Evolutionary conservation across 2,329 filamentous ascomycete genomes (phyloP).

Genomic region (Magnaporthiopsis rhizophila): DNA sequence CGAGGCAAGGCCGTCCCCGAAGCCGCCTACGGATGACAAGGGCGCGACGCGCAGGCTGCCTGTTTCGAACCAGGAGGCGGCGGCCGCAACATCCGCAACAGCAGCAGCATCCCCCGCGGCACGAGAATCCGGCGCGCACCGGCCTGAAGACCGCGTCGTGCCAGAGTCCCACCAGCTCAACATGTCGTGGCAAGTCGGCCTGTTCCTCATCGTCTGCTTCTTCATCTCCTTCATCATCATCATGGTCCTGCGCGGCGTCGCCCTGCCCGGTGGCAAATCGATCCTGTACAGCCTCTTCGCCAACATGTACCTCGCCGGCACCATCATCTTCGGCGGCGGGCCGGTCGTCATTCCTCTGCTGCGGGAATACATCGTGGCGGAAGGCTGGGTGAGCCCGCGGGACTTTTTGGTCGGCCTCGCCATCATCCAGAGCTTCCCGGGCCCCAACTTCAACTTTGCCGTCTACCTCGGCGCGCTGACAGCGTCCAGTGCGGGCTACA

Average conservation of each 20-base stretch:
- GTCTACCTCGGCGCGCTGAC: conserved; percentile 48
- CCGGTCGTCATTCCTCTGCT: conserved; percentile 59
- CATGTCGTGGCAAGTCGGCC: conserved; percentile 37
- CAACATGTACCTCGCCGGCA: conserved; percentile 68
- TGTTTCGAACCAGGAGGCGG: too few relatives aligned
- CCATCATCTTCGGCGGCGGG: conserved; percentile 57
- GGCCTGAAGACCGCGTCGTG: conserved; percentile 15
- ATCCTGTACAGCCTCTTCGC: conserved; percentile 55
- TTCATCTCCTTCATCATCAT: conserved; percentile 47
- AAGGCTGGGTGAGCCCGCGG: conserved; percentile 61
- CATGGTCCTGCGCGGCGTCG: conserved; percentile 41
- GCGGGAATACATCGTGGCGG: conserved; percentile 55
- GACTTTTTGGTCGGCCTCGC: conserved; percentile 69
- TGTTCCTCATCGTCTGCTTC: conserved; percentile 37
- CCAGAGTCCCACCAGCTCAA: conserved; percentile 25
- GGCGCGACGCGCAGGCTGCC: too few relatives aligned
- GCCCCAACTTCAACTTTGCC: conserved; percentile 32
- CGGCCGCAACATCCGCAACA: too few relatives aligned
- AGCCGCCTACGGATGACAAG: too few relatives aligned
- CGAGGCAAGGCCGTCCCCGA: too few relatives aligned
- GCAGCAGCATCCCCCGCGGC: too few relatives aligned
- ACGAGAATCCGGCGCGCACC: too few relatives aligned
- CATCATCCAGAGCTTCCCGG: conserved; percentile 61
- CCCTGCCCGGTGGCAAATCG: conserved; percentile 24
- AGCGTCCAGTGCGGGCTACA: conserved; percentile 24